Evolutionary conservation across 768 basidiomycete genomes (phyloP).

Genomic region (Phaffia tasmanica): DNA sequence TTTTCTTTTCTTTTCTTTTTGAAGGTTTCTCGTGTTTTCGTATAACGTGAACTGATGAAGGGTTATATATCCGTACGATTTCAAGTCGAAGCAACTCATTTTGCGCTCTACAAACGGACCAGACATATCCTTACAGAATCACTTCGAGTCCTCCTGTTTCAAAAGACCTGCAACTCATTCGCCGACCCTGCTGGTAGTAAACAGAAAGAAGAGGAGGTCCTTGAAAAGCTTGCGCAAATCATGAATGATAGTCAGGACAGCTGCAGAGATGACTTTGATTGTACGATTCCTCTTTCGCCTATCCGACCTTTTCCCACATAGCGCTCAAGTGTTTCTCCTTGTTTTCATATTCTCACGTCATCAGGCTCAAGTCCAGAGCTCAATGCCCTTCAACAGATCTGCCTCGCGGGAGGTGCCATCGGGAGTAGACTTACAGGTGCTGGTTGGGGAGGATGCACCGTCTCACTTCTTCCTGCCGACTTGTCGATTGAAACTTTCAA

Average conservation of each 20-base stretch:
- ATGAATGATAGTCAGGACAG: constrained; percentile 71
- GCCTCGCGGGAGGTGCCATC: constrained; percentile 59
- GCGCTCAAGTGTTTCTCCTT: no score
- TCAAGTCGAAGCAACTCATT: constrained; percentile 66
- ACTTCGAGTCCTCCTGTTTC: constrained; percentile 66
- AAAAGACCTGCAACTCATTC: constrained; percentile 49
- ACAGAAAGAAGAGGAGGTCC: constrained; percentile 28
- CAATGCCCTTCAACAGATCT: constrained; percentile 55
- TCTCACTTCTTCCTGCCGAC: constrained; percentile 60
- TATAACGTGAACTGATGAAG: neutral
- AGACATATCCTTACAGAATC: constrained; percentile 74
- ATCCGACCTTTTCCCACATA: no score
- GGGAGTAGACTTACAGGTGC: constrained; percentile 80
- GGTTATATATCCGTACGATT: constrained; percentile 6
- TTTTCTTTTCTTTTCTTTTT: neutral
- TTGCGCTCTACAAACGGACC: constrained; percentile 71
- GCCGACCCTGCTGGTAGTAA: constrained; percentile 33
- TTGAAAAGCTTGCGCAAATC: constrained; percentile 51
- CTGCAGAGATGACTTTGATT: constrained; percentile 60
- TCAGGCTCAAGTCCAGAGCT: constrained; percentile 57
- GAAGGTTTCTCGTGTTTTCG: no score
- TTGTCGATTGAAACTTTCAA: constrained; percentile 55
- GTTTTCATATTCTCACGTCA: no score
- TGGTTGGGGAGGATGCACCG: constrained; percentile 84
- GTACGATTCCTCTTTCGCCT: constrained; percentile 30